These are phyloP conservation scores for Metschnikowia shivogae DNA, from an alignment of 805 yeast genomes.

Conservation along the genomic window DNA sequence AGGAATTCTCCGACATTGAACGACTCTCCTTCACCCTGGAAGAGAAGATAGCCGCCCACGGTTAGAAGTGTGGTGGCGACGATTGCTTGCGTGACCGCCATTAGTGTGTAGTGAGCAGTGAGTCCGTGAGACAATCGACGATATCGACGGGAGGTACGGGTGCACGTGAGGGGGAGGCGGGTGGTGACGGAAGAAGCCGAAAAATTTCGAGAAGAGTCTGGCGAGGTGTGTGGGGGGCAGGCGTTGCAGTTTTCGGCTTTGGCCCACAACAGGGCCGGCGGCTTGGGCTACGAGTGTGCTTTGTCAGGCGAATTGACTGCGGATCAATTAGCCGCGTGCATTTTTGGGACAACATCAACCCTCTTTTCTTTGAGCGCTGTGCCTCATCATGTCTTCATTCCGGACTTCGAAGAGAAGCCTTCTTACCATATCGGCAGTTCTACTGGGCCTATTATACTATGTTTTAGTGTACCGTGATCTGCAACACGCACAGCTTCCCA, in stretches of 20 bases:
- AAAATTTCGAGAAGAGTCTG: too few species aligned
- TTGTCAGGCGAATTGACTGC: too few species aligned
- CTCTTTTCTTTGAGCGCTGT: too few species aligned
- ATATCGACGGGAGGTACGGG: conserved; percentile 11
- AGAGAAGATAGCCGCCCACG: conserved; percentile 60
- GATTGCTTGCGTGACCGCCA: conserved; percentile 24
- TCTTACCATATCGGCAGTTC: neutral
- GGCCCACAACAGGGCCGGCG: too few species aligned
- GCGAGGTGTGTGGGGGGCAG: too few species aligned
- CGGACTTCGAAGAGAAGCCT: neutral
- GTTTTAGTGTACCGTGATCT: neutral
- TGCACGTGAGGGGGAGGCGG: neutral
- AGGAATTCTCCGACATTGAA: conserved; percentile 90
- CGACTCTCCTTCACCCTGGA: conserved; percentile 88
- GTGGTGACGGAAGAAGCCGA: too few species aligned
- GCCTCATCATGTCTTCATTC: neutral
- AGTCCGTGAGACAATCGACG: conserved; percentile 12
- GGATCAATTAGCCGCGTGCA: too few species aligned
- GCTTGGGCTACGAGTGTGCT: too few species aligned
- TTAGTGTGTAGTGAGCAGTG: conserved; percentile 4
- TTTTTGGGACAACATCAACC: too few species aligned
- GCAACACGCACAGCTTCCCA: neutral
- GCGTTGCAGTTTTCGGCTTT: too few species aligned
- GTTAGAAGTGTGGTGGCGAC: conserved; percentile 31
- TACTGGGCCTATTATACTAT: neutral